Evolutionary conservation across 345 rosid species (phyloP).

Genomic region (Murraya paniculata): DNA sequence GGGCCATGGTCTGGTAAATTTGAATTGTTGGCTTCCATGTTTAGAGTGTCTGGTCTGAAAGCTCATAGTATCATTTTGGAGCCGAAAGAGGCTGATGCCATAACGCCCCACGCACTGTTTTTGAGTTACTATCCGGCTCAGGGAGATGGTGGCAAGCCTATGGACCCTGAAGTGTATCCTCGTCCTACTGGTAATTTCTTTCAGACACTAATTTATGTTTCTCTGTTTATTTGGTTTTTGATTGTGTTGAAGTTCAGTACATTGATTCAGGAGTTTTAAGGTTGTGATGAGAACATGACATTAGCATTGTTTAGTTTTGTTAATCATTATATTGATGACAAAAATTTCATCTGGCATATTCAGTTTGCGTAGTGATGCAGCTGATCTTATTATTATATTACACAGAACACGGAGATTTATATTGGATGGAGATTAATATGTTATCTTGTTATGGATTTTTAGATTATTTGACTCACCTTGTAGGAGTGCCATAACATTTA

Average conservation of each 20-base stretch:
- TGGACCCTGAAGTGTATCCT: conserved; percentile 84
- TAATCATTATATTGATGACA: background rate
- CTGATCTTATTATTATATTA: background rate
- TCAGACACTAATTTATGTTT: background rate
- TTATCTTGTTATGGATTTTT: background rate
- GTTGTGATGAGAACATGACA: background rate
- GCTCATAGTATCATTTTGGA: conserved; percentile 79
- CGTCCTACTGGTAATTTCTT: conserved; percentile 60
- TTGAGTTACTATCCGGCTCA: conserved; percentile 44
- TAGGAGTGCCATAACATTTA: background rate
- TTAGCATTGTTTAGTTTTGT: background rate
- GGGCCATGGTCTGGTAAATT: conserved; percentile 89
- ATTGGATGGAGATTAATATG: background rate
- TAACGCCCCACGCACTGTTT: conserved; percentile 74
- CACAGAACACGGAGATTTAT: background rate
- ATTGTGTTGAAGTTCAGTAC: background rate
- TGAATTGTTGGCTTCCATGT: conserved; percentile 53
- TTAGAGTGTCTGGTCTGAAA: conserved; percentile 70
- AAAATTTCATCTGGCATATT: too few species aligned
- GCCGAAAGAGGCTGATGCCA: conserved; percentile 54
- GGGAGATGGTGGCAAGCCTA: conserved; percentile 56
- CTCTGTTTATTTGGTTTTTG: background rate
- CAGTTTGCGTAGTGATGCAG: background rate
- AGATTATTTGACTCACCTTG: background rate
- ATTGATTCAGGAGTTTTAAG: background rate